Evolutionary conservation across 306 rosid genomes (phyloP), one percentile per base, ranked within the genome.

Genomic region (Cotoneaster glaucophyllus): DNA sequence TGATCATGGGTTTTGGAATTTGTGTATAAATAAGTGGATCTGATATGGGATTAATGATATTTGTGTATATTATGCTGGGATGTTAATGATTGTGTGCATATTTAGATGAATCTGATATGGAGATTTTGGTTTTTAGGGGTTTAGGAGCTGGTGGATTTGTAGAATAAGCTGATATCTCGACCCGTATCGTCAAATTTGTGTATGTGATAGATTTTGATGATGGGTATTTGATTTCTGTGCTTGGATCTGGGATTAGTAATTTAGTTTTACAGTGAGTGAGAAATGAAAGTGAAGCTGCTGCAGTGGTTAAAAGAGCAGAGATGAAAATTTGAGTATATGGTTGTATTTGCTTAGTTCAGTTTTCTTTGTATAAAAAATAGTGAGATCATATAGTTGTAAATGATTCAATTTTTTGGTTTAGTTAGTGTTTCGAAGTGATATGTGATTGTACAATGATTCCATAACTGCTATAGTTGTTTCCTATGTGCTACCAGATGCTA

Each of bases 61-160:
- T 66, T 75, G 48, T 78, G 80, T 29, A 29, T 29, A 29, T 29
- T 19, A 29, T 63, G 41, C 31, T 29, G 45, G 39, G 34, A 7
- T 70, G 65, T 41, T 71, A 18, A 10, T 69, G 15, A 15, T 25
- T 59, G 12, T 8, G 29, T 50, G 26, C 53, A 19, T 28, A 6
- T 32, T 32, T 45, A 70, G 61, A 39, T 53, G 28, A 22, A 64
- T 53, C 31, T 21, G 28, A 61, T 57, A 15, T 14, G 64, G 10
- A 13, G 31, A 17, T 9, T 73, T 11, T 52, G 41, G 29, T 11
- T 57, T 24, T 31, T 52, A 66, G 73, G 48, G 79, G 56, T 75
- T 75, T 25, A 53, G 44, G 71, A 76, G 67, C 59, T 54, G 50
- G 57, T 59, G 57, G 25, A 12, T 22, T 73, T 58, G 69, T 69